Conservation (phyloP, 202 grass and related monocot species). For the Zoysia matrella region DNA sequence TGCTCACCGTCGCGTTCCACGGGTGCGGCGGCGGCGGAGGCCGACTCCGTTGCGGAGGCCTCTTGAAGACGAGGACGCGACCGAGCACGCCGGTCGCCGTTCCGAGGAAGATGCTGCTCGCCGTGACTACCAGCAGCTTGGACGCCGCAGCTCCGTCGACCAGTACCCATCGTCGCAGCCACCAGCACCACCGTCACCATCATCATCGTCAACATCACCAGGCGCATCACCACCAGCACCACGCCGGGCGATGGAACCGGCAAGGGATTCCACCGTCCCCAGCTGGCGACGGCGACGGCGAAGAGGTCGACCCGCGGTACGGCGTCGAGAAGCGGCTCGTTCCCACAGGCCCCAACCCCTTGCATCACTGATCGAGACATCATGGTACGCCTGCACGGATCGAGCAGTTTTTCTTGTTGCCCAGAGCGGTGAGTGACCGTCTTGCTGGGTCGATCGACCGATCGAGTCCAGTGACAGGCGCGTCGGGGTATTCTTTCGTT, state of each 20-base stretch:
- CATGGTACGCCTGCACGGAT: background rate
- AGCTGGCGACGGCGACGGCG: background rate
- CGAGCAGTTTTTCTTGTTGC: background rate
- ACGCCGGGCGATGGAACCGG: slow-evolving; percentile 46
- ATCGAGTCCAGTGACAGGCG: background rate
- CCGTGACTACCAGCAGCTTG: slow-evolving; percentile 31
- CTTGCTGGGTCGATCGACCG: slow-evolving; percentile 25
- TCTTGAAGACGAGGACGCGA: background rate
- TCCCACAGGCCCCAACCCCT: slow-evolving; percentile 78
- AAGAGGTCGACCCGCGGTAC: slow-evolving; percentile 65
- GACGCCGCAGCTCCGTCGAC: background rate
- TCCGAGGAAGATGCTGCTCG: slow-evolving; percentile 60
- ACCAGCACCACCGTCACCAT: background rate
- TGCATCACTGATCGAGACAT: slow-evolving; percentile 63
- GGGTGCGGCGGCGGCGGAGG: slow-evolving; percentile 1
- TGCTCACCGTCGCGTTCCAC: slow-evolving; percentile 66
- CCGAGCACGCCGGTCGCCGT: background rate
- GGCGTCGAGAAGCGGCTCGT: slow-evolving; percentile 80
- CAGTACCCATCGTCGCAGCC: background rate
- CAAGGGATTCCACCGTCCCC: slow-evolving; percentile 50
- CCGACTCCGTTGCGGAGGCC: background rate
- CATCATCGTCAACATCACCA: background rate
- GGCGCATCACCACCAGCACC: background rate
- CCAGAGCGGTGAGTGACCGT: slow-evolving; percentile 36
- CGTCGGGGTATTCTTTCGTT: slow-evolving; percentile 25